Evolutionary conservation across 371 early-diverging fungal genomes (phyloP), one percentile per base, ranked within the genome.

Genomic region (Lichtheimia ramosa): DNA sequence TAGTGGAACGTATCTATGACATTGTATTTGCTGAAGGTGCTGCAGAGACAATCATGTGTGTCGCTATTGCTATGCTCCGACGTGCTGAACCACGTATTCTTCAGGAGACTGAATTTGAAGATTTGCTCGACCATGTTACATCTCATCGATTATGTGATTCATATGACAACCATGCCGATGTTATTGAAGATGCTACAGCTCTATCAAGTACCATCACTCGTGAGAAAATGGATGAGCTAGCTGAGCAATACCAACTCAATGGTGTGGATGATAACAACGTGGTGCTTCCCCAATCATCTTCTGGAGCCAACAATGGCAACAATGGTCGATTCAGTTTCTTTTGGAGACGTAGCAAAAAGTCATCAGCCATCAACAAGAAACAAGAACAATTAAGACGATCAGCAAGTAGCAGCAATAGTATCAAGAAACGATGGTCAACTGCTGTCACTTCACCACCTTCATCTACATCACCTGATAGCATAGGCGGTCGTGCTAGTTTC

Each of bases 21-120:
- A 87, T 95, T 13, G 73, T 93, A 15, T 90, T 95, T 67, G 86
- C 88, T 0, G 94, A 95, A 71, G 95, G 96, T 24, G 84, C 89
- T 6, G 82, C 90, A 5, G 93, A 90, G 64, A 84, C 93, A 13
- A 91, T 96, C 62, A 89, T 96, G 82, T 86, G 93, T 3, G 86
- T 96, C 13, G 92, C 94, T 1, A 80, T 96, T 16, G 94, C 98
- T 21, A 81, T 96, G 70, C 67, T 95, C 57, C 87, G 89, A 59
- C 85, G 87, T 43, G 93, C 94, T 42, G 79, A 84, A 51, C 82
- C 84, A 10, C 68, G 59, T 18, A 65, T 97, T 46, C 66, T 94
- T 50, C 70, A 69, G 20, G 81, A 89, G 54, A 86, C 80, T 25
- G 95, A 94, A 56, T 95, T 96, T 68, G 96, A 96, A 72, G 83